phyloP scores from a whole-genome alignment of 352 stramenopile species.

The Pythium scleroteichum region DNA sequence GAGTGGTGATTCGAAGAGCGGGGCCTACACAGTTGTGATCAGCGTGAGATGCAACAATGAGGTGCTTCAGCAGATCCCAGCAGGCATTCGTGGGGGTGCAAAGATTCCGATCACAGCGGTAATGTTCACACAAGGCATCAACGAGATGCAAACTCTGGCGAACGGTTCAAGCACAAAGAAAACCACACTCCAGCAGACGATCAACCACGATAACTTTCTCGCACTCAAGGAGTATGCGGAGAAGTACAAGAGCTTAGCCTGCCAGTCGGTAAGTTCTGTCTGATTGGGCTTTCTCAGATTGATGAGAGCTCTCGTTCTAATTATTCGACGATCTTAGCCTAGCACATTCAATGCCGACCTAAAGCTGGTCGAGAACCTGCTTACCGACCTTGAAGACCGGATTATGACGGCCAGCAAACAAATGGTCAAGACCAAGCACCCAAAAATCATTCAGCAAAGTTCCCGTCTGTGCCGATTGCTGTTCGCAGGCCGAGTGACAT shows the following conservation, averaged over 20 bases:
- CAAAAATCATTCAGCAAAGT: slow-evolving; percentile 81
- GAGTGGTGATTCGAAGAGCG: slow-evolving; percentile 48
- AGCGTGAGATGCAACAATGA: slow-evolving; percentile 54
- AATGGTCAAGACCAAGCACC: slow-evolving; percentile 74
- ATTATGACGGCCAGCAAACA: slow-evolving; percentile 63
- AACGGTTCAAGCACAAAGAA: slow-evolving; percentile 86
- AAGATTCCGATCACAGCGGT: slow-evolving; percentile 67
- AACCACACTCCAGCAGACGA: slow-evolving; percentile 76
- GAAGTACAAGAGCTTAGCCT: slow-evolving; percentile 30
- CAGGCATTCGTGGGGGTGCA: slow-evolving; percentile 43
- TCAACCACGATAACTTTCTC: slow-evolving; percentile 80
- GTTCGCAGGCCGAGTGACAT: slow-evolving; percentile 89
- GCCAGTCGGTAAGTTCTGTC: slow-evolving; percentile 7
- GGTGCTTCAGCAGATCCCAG: slow-evolving; percentile 44
- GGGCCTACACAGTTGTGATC: slow-evolving; percentile 57
- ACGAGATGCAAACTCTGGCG: slow-evolving; percentile 91
- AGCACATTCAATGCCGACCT: slow-evolving; percentile 29
- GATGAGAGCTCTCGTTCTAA: not conserved
- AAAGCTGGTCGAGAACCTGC: slow-evolving; percentile 47
- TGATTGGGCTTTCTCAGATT: too few relatives aligned
- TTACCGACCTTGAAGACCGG: slow-evolving; percentile 69
- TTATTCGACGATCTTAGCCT: slow-evolving; percentile 7
- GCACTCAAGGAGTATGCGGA: slow-evolving; percentile 68
- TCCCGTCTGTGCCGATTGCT: slow-evolving; percentile 80
- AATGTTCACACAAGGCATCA: slow-evolving; percentile 90